A percentile compares a stretch with the other conserved stretches of the same genome.
Conservation (phyloP, 2,329 filamentous ascomycete genomes). For the Aspergillus vadensis region DNA sequence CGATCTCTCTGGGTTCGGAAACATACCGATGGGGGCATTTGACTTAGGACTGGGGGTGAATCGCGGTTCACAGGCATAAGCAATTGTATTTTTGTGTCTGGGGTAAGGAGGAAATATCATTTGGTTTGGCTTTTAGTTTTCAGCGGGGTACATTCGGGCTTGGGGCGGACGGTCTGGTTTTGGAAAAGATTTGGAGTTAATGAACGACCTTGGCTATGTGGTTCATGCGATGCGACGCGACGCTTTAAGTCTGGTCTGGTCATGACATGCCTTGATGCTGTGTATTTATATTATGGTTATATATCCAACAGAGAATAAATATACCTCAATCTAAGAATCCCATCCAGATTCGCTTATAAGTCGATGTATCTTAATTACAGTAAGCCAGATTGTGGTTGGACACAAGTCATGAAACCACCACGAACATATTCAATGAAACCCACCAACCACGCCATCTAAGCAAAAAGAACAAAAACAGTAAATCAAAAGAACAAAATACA, state of each 20-base stretch:
- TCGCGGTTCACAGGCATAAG: conserved; percentile 16
- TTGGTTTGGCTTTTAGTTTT: background rate
- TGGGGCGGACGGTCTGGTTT: background rate
- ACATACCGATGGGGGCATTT: conserved; percentile 31
- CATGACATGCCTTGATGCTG: background rate
- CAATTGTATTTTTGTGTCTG: too few species aligned
- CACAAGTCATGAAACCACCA: rapidly evolving
- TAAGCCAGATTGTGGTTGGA: too few species aligned
- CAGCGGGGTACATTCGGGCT: background rate
- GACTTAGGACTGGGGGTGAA: conserved; percentile 30
- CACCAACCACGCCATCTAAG: background rate
- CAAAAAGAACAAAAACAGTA: background rate
- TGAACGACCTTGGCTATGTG: background rate
- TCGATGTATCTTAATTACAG: too few species aligned
- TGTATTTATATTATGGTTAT: background rate
- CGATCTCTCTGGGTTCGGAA: conserved; percentile 28
- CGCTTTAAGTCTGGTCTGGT: background rate
- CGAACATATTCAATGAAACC: background rate
- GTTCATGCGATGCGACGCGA: background rate
- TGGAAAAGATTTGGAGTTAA: background rate
- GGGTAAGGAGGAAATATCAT: background rate
- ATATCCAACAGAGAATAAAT: background rate
- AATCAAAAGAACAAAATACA: background rate
- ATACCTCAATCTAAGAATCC: background rate
- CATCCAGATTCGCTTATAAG: too few species aligned